These are phyloP conservation scores for Gnomoniopsis sp. DNA, from an alignment of 2,329 filamentous ascomycete species.

Conservation along the genomic window DNA sequence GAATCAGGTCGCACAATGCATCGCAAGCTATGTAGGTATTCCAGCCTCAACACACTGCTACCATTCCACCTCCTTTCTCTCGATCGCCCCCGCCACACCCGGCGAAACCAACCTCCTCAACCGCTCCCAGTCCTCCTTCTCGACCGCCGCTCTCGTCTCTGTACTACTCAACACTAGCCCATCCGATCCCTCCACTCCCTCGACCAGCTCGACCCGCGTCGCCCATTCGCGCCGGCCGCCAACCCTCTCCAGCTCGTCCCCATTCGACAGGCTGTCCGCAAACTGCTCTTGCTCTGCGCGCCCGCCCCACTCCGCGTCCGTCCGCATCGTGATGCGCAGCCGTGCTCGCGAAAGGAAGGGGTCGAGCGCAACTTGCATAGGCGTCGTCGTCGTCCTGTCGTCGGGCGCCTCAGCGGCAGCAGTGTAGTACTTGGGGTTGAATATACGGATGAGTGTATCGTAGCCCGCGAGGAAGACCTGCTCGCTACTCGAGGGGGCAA, in stretches of 20 bases:
- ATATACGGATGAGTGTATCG: conserved; percentile 71
- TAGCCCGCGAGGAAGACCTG: conserved; percentile 73
- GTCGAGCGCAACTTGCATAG: conserved; percentile 52
- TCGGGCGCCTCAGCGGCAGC: conserved; percentile 23
- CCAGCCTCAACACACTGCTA: not conserved
- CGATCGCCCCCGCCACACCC: conserved; percentile 57
- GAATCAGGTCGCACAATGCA: too few species aligned
- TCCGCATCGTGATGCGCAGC: conserved; percentile 62
- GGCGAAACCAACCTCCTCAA: conserved; percentile 53
- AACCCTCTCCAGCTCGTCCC: conserved; percentile 41
- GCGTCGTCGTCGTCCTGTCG: conserved; percentile 19
- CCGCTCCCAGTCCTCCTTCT: conserved; percentile 39
- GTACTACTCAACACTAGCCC: conserved; percentile 54
- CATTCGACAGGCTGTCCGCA: conserved; percentile 44
- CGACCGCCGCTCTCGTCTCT: conserved; percentile 56
- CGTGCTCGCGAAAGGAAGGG: conserved; percentile 62
- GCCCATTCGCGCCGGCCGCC: conserved; percentile 60
- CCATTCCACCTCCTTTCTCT: conserved; percentile 47
- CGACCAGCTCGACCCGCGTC: conserved; percentile 55
- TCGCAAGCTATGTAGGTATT: too few species aligned
- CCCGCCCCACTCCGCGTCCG: conserved; percentile 58
- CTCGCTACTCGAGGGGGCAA: conserved; percentile 25
- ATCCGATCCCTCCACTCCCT: conserved; percentile 39
- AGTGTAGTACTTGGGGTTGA: conserved; percentile 69
- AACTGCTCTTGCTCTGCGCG: conserved; percentile 53